Evolutionary conservation across 192 early-diverging fungal genomes (phyloP), one percentile per base, ranked within the genome.

Genomic region (Umbelopsis sp.): DNA sequence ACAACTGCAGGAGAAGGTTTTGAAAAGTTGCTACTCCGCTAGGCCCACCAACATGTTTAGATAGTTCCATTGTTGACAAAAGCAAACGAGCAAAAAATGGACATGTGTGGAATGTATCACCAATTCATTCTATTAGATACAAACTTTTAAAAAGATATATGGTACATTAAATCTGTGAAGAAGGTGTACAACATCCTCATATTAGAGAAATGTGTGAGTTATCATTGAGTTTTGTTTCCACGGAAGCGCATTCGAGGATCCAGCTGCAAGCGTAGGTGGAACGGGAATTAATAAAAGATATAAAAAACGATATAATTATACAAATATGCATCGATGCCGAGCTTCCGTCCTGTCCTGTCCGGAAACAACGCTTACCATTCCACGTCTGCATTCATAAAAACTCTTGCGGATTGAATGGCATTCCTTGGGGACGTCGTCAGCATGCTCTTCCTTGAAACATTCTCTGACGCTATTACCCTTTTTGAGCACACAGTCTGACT

Each of bases 361-460:
- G 21, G 2, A 54, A 56, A 44, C 22, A 51, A 44, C 20, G 24
- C 36, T 76, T 81, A 88, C 86, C 84, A 86, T 83, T 43, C 84
- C 83, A 49, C 86, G 80, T 62, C 74, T 66, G 71, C 86, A 88
- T 68, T 88, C 86, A 62, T 81, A 85, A 45, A 82, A 83, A 78
- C 86, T 88, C 66, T 56, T 83, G 26, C 78, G 77, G 67, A 88
- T 88, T 21, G 81, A 81, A 69, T 80, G 66, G 69, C 86, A 88
- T 68, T 85, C 84, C n/a, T 45, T 65, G 12, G 86, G 86, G 2
- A 88, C 81, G 21, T 83, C 76, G 36, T 77, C 71, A 41, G 81
- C 75, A 59, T 86, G 74, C 68, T 88, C 84, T 47, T 78, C 21
- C 45, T 79, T 79, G 49, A 88, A 83, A 56, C 86, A 88, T 74